These are phyloP conservation scores for Lipomyces yamanashiensis DNA, from an alignment of 805 yeast genomes.

Conservation along the genomic window DNA sequence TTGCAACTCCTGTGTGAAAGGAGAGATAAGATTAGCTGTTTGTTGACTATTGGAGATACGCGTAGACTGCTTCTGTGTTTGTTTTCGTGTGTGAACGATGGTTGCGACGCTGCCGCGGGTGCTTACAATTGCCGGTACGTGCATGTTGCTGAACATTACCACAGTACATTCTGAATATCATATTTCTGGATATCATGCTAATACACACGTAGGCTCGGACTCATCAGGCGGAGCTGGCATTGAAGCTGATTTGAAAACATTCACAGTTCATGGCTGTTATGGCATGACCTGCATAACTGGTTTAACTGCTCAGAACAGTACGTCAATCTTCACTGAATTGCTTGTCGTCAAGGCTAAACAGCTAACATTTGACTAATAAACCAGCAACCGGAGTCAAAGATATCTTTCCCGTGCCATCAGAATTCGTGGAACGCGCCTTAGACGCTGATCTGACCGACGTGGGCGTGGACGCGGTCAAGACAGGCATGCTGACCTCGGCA, in stretches of 20 bases:
- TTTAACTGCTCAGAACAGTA: constrained; percentile 78
- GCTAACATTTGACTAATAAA: not conserved
- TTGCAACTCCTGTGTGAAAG: too few relatives aligned
- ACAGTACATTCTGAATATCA: not conserved
- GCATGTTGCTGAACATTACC: too few relatives aligned
- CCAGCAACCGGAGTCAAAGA: constrained; percentile 49
- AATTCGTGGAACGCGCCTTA: constrained; percentile 55
- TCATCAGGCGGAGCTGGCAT: constrained; percentile 91
- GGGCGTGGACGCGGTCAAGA: constrained; percentile 68
- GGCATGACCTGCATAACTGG: constrained; percentile 80
- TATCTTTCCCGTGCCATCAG: constrained; percentile 51
- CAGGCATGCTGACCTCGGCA: constrained; percentile 65
- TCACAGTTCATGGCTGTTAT: constrained; percentile 73
- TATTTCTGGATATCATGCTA: not conserved
- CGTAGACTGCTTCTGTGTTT: not conserved
- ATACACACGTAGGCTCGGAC: constrained; percentile 62
- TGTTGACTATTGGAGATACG: too few relatives aligned
- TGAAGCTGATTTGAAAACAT: constrained; percentile 84
- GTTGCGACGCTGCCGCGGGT: constrained; percentile 32
- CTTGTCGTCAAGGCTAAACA: not conserved
- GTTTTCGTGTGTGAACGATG: not conserved
- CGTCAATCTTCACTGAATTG: not conserved
- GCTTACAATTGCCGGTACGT: constrained; percentile 41
- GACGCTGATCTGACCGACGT: constrained; percentile 64
- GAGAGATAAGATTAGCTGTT: too few relatives aligned